Percentiles rank a stretch among this genome's conserved stretches.
Evolutionary conservation across 1,139 yeast species (phyloP).

Genomic region (Saccharomycopsis crataegensis): DNA sequence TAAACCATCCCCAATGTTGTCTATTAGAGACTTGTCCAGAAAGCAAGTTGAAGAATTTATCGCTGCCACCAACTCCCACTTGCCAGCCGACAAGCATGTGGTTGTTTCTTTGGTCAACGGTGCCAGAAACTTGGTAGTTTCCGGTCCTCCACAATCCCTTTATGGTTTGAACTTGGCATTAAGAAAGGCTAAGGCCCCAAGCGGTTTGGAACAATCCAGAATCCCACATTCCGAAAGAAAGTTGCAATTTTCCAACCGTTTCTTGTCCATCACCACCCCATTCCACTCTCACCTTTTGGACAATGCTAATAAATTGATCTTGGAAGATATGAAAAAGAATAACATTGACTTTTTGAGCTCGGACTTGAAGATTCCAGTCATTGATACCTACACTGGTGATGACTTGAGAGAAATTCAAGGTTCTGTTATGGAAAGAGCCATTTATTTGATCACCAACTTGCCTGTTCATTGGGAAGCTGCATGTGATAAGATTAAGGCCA

Average conservation of each 20-base stretch:
- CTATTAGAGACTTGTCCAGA: conserved; percentile 78
- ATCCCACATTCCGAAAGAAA: conserved; percentile 90
- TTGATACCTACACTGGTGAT: conserved; percentile 79
- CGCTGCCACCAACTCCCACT: conserved; percentile 82
- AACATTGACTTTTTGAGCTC: conserved; percentile 49
- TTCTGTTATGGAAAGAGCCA: conserved; percentile 57
- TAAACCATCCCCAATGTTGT: conserved; percentile 94
- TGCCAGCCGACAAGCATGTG: conserved; percentile 87
- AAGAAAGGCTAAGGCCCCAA: conserved; percentile 90
- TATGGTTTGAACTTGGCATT: conserved; percentile 90
- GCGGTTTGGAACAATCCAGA: conserved; percentile 93
- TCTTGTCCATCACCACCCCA: conserved; percentile 92
- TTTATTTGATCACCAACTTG: conserved; percentile 75
- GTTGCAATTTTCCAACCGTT: conserved; percentile 84
- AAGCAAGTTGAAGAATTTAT: conserved; percentile 75
- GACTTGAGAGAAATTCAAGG: conserved; percentile 56
- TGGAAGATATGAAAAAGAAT: conserved; percentile 54
- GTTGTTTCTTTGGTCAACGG: conserved; percentile 90
- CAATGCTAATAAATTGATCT: conserved; percentile 61
- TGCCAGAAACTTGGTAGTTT: conserved; percentile 88
- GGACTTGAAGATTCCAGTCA: conserved; percentile 75
- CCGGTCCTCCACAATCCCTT: conserved; percentile 98
- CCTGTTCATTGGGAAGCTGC: conserved; percentile 95
- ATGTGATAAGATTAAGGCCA: conserved; percentile 59
- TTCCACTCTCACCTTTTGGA: conserved; percentile 87